Evolutionary conservation across 768 basidiomycete species (phyloP).

Genomic region (Daedaleopsis sinensis): DNA sequence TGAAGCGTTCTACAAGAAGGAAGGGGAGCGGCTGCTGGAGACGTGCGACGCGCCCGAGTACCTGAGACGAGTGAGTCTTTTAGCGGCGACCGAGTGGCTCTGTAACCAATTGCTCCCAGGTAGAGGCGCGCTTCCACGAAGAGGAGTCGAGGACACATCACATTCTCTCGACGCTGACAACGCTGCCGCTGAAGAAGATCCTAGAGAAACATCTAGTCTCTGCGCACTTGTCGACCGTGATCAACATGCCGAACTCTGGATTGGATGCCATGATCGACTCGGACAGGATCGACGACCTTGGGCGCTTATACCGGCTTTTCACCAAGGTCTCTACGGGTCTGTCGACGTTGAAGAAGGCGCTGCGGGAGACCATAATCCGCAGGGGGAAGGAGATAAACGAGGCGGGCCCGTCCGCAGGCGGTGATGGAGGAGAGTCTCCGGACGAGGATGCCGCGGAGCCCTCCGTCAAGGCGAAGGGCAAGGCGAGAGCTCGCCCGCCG

Average conservation of each 20-base stretch:
- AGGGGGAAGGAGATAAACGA: conserved; percentile 81
- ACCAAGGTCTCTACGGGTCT: conserved; percentile 68
- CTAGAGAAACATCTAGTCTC: conserved; percentile 79
- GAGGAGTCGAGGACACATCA: conserved; percentile 86
- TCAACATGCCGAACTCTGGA: conserved; percentile 83
- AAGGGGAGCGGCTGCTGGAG: conserved; percentile 71
- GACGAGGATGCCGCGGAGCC: conserved; percentile 36
- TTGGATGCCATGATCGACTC: conserved; percentile 85
- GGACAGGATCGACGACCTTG: conserved; percentile 75
- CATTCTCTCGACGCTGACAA: conserved; percentile 81
- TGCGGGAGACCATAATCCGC: conserved; percentile 72
- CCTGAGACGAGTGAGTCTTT: conserved; percentile 63
- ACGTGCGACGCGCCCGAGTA: conserved; percentile 83
- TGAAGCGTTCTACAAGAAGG: conserved; percentile 73
- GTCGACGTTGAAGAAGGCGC: conserved; percentile 58
- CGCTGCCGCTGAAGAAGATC: conserved; percentile 67
- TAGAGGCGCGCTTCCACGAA: conserved; percentile 76
- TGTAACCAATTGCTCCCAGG: conserved; percentile 46
- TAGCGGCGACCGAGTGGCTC: not conserved
- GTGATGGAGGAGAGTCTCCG: conserved; percentile 33
- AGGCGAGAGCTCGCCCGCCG: conserved; percentile 44
- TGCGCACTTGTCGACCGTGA: conserved; percentile 72
- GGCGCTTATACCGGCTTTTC: conserved; percentile 79
- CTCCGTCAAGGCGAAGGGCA: conserved; percentile 53
- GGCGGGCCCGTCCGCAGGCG: conserved; percentile 3